Evolutionary conservation across 495 filamentous ascomycete species (phyloP), one percentile per base, ranked within the genome.

Genomic region (Xylaria nigripes): DNA sequence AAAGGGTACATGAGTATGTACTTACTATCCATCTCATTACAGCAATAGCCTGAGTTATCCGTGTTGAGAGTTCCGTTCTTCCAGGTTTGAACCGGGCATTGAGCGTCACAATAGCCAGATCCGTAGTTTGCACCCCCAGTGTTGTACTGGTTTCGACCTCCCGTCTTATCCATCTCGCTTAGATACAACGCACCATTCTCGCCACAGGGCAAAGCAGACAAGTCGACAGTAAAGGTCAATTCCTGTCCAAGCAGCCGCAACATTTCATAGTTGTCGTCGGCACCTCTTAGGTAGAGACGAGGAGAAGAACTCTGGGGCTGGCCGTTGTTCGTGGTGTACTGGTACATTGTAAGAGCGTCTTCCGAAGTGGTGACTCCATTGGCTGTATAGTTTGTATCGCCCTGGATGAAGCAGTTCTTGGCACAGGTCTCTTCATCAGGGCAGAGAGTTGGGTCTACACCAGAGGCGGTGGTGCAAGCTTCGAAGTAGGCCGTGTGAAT

Each of bases 21-120:
- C 51, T 54, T 34, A 54, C 51, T 55, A 45, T 87, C 84, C 76
- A 88, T 81, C 68, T 88, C 85, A 27, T 79, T 76, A 66, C 85
- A 88, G 80, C 85, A 88, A 25, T 83, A 76, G 48, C 83, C 83
- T 50, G 76, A 73, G 55, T 68, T 58, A 21, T 79, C 76, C 38
- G 67, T 55, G 50, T 84, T 84, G 7, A 78, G 73, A 65, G 77
- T 63, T n/a, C 83, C 85, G 58, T 85, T 76, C 67, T 87, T 85
- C 69, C 87, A 89, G 57, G 81, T 82, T 49, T 84, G 62, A 13
- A 72, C 71, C 0, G 80, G 79, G 60, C 85, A 89, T 66, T 88
- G 85, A 12, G 84, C 80, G 65, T 89, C 86, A 58, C 86, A 89
- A 65, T 89, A 89, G 0, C 85, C 85, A 0, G 85, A 86, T n/a